phyloP scores from a whole-genome alignment of 345 rosid species.

The Lepidium africanum region DNA sequence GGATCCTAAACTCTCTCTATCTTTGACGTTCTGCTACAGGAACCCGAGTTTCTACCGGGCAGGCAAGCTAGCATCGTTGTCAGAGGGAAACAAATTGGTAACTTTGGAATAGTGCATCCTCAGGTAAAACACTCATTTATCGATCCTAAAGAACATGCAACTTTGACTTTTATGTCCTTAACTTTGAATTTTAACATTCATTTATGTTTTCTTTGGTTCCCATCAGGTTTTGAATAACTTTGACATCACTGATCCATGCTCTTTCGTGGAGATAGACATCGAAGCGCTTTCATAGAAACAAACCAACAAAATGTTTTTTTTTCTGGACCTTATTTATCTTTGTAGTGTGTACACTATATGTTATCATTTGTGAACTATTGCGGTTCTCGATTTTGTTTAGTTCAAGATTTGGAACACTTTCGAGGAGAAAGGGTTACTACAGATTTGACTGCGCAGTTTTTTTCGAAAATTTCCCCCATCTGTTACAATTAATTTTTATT shows the following conservation, averaged over 20 bases:
- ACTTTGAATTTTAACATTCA: not conserved
- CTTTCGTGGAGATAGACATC: slow-evolving; percentile 61
- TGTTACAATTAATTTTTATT: not conserved
- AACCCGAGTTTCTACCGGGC: slow-evolving; percentile 69
- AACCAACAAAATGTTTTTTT: not conserved
- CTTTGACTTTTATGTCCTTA: not conserved
- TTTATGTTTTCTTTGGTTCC: not conserved
- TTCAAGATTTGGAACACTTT: not conserved
- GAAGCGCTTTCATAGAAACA: slow-evolving; percentile 30
- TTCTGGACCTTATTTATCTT: not conserved
- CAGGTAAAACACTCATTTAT: slow-evolving; percentile 37
- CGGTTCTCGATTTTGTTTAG: not conserved
- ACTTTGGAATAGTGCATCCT: slow-evolving; percentile 85
- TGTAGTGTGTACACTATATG: not conserved
- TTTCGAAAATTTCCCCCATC: not conserved
- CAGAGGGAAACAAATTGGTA: slow-evolving; percentile 64
- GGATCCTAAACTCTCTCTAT: not conserved
- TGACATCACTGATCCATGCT: slow-evolving; percentile 73
- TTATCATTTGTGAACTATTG: not conserved
- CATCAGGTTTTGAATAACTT: slow-evolving; percentile 70
- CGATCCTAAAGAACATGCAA: not conserved
- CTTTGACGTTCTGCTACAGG: slow-evolving; percentile 33
- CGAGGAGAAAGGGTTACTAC: not conserved
- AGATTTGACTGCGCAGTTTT: not conserved
- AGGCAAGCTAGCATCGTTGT: slow-evolving; percentile 80